phyloP scores from a whole-genome alignment of 2,329 filamentous ascomycete species.

The Nothomitra cinnamomea region DNA sequence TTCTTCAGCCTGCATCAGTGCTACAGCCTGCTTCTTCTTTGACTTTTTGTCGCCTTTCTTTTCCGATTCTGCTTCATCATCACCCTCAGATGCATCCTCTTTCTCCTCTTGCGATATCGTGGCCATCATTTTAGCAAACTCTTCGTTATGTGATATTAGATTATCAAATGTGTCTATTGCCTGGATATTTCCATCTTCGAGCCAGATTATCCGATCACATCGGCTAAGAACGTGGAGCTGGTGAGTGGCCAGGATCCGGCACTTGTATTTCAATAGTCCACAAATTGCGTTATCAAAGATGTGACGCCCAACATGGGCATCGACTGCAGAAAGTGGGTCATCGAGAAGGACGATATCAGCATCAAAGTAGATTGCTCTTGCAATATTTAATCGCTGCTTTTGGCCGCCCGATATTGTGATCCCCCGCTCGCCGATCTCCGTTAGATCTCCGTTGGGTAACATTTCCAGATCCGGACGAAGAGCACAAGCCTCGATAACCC shows the following conservation, averaged over 20 bases:
- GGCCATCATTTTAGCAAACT: slow-evolving; percentile 68
- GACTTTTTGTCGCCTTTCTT: slow-evolving; percentile 45
- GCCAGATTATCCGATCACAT: slow-evolving; percentile 84
- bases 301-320: slow-evolving; percentile 43
- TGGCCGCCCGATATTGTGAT: slow-evolving; percentile 93
- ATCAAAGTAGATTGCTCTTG: slow-evolving; percentile 53
- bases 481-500: slow-evolving; percentile 76
- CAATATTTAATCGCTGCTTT: slow-evolving; percentile 90
- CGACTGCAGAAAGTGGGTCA: slow-evolving; percentile 41
- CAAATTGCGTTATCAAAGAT: slow-evolving; percentile 92
- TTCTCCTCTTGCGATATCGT: slow-evolving; percentile 51
- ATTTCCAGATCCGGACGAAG: slow-evolving; percentile 76
- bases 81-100: slow-evolving; percentile 25
- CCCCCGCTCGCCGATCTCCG: slow-evolving; percentile 87
- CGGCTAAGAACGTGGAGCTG: slow-evolving; percentile 83
- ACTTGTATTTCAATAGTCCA: slow-evolving; percentile 75
- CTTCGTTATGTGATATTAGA: slow-evolving; percentile 60
- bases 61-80: slow-evolving; percentile 33
- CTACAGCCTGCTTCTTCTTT: slow-evolving; percentile 30
- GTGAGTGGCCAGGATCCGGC: slow-evolving; percentile 81
- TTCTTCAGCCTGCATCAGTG: slow-evolving; percentile 59
- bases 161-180: slow-evolving; percentile 82
- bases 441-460: slow-evolving; percentile 75
- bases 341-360: slow-evolving; percentile 47
- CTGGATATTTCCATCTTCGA: slow-evolving; percentile 71